Conservation (phyloP, 495 filamentous ascomycete genomes). For the Xylaria venustula region DNA sequence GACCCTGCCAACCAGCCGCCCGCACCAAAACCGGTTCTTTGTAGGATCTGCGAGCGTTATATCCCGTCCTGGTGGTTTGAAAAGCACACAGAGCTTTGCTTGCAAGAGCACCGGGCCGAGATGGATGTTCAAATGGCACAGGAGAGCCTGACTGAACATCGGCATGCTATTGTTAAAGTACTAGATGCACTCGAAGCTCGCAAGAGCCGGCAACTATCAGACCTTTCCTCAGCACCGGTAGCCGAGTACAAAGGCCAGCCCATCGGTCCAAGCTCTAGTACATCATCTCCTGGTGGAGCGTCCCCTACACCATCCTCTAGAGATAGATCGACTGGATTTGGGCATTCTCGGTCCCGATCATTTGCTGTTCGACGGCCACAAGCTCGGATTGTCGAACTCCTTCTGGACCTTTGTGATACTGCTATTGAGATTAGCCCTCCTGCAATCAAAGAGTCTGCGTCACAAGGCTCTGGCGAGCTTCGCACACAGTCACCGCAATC, state of each 20-base stretch:
- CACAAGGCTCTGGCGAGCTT: constrained; percentile 66
- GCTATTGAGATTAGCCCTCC: constrained; percentile 92
- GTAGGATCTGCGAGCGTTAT: constrained; percentile 95
- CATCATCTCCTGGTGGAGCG: constrained; percentile 56
- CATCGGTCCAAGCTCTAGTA: constrained; percentile 74
- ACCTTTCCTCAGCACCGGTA: constrained; percentile 52
- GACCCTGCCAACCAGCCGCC: constrained; percentile 83
- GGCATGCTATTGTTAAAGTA: constrained; percentile 92
- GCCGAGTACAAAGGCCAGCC: constrained; percentile 89
- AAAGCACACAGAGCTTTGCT: constrained; percentile 93
- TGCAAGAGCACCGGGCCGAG: constrained; percentile 93
- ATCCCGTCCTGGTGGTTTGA: constrained; percentile 99
- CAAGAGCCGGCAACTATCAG: constrained; percentile 64
- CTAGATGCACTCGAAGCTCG: constrained; percentile 87
- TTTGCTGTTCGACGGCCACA: constrained; percentile 89
- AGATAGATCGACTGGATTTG: constrained; percentile 73
- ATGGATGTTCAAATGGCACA: constrained; percentile 96
- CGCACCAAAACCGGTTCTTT: constrained; percentile 77
- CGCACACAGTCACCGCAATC: constrained; percentile 93
- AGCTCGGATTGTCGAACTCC: constrained; percentile 86
- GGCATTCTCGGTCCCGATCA: constrained; percentile 68
- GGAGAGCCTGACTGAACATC: constrained; percentile 89
- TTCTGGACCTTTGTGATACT: constrained; percentile 94
- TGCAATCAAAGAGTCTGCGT: constrained; percentile 76
- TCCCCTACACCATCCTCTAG: constrained; percentile 74